A percentile compares a stretch with the other conserved stretches of the same genome.
Evolutionary conservation across 441 rosid species (phyloP).

Genomic region (Geranium incanum): DNA sequence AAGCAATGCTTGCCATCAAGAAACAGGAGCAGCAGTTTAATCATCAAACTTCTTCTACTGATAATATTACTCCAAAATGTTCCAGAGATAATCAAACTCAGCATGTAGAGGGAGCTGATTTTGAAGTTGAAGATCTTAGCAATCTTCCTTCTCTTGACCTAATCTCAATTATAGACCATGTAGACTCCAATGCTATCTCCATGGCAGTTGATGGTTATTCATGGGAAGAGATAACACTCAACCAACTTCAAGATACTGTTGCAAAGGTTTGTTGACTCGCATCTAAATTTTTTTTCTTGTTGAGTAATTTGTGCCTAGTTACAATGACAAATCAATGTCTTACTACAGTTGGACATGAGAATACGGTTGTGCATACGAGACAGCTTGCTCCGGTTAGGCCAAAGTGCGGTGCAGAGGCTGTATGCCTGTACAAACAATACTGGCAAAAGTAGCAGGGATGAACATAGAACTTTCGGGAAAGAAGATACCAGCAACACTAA

Average conservation of each 20-base stretch:
- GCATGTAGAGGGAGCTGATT: conserved; percentile 39
- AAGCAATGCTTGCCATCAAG: conserved; percentile 92
- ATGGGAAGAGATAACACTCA: conserved; percentile 44
- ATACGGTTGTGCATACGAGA: conserved; percentile 73
- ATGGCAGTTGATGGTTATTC: conserved; percentile 42
- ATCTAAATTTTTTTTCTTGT: conserved; percentile 24
- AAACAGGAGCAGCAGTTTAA: conserved; percentile 70
- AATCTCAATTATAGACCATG: conserved; percentile 47
- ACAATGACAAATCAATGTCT: conserved; percentile 24
- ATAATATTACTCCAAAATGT: conserved; percentile 33
- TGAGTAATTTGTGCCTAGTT: conserved; percentile 21
- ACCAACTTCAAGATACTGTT: conserved; percentile 68
- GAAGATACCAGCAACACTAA: conserved; percentile 32
- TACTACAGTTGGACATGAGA: conserved; percentile 63
- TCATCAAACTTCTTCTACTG: conserved; percentile 37
- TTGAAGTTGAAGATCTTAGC: conserved; percentile 37
- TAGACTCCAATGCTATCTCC: conserved; percentile 42
- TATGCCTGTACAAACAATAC: conserved; percentile 45
- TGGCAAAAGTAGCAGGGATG: conserved; percentile 46
- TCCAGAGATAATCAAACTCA: conserved; percentile 44
- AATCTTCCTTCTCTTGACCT: conserved; percentile 49
- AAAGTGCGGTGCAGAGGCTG: conserved; percentile 75
- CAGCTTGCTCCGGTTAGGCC: conserved; percentile 95
- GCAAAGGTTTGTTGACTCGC: conserved; percentile 47
- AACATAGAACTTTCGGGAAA: conserved; percentile 33